Percentiles rank a stretch among this genome's conserved stretches.
These are phyloP conservation scores for Choanephora cucurbitarum DNA, from an alignment of 371 early-diverging fungal genomes.

Conservation along the genomic window DNA sequence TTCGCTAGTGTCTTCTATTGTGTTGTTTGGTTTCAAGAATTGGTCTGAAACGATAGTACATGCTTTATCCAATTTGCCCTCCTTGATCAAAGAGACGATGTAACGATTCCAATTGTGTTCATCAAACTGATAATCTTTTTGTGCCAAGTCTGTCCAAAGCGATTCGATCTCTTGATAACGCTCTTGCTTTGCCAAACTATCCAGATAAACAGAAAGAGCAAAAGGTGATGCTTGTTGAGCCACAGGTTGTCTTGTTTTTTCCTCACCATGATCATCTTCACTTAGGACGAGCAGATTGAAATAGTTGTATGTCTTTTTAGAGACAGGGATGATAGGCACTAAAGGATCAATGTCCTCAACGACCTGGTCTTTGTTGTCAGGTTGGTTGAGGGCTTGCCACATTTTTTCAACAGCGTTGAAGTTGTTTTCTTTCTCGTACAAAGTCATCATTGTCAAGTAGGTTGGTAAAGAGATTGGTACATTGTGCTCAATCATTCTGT, in stretches of 20 bases:
- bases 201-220: constrained; percentile 42
- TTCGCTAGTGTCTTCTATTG: no score
- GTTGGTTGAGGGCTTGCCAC: constrained; percentile 29
- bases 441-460: constrained; percentile 36
- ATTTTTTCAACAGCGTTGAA: constrained; percentile 34
- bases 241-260: not conserved
- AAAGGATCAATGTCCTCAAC: constrained; percentile 13
- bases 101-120: constrained; percentile 49
- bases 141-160: constrained; percentile 31
- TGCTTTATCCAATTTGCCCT: constrained; percentile 15
- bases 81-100: constrained; percentile 20
- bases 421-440: constrained; percentile 27
- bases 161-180: constrained; percentile 23
- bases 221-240: constrained; percentile 22
- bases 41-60: constrained; percentile 15
- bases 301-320: constrained; percentile 8
- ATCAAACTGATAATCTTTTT: constrained; percentile 34
- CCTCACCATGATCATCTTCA: not conserved
- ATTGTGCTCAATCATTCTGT: constrained; percentile 25
- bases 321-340: constrained; percentile 16
- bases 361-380: not conserved
- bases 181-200: constrained; percentile 21
- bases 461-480: constrained; percentile 15
- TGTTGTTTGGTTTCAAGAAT: constrained; percentile 7
- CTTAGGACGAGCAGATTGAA: constrained; percentile 9